A percentile compares a stretch with the other conserved stretches of the same genome.
These are phyloP conservation scores for Streptanthus diversifolius DNA, from an alignment of 345 rosid genomes.

Conservation along the genomic window DNA sequence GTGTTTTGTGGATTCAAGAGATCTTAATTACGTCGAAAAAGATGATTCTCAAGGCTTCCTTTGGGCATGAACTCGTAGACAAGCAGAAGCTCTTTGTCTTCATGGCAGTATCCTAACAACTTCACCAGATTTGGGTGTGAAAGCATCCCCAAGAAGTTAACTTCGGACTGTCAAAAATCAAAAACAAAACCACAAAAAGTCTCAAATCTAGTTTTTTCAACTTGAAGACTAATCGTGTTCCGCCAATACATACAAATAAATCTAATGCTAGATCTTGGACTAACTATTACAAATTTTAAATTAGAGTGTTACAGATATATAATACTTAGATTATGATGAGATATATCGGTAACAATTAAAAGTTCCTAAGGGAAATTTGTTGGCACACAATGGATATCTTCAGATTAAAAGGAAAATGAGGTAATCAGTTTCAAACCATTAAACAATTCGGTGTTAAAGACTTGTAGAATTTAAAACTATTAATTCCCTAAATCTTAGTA, in stretches of 20 bases:
- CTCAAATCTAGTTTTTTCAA: not conserved
- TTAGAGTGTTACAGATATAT: not conserved
- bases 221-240: not conserved
- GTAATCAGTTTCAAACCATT: not conserved
- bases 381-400: not conserved
- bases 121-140: constrained; percentile 79
- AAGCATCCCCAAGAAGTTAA: constrained; percentile 72
- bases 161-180: constrained; percentile 60
- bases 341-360: not conserved
- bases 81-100: constrained; percentile 63
- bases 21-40: constrained; percentile 63
- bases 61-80: constrained; percentile 81
- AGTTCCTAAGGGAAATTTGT: not conserved
- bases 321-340: not conserved
- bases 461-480: not conserved
- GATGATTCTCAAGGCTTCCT: constrained; percentile 80
- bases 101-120: constrained; percentile 78
- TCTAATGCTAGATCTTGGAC: not conserved
- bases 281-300: not conserved
- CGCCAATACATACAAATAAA: not conserved
- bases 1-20: not conserved
- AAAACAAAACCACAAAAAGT: not conserved
- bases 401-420: not conserved
- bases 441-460: not conserved
- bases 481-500: not conserved